phyloP scores from a whole-genome alignment of 129 eudicot species.

The Saposhnikovia divaricata region DNA sequence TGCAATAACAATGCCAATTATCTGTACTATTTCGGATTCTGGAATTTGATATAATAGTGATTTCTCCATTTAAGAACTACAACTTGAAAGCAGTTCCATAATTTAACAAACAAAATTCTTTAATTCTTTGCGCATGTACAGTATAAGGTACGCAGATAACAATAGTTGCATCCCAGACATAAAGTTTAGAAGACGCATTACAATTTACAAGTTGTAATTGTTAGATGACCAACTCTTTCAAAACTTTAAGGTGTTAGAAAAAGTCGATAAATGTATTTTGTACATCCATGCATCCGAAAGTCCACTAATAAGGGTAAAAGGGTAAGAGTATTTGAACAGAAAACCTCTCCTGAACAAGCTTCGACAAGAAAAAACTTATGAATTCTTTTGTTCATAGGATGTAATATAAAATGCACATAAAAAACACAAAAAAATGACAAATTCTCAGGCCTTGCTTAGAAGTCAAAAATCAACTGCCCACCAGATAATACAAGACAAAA shows the following conservation, averaged over 20 bases:
- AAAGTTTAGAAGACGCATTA: no score
- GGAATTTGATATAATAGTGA: background rate
- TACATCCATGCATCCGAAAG: no score
- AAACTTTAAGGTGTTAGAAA: no score
- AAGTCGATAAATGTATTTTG: no score
- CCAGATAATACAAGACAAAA: background rate
- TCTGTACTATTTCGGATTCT: background rate
- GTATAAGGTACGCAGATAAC: no score
- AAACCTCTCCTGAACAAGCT: background rate
- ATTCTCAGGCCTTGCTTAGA: background rate
- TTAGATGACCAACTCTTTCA: no score
- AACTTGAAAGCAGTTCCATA: background rate
- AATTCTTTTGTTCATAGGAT: background rate
- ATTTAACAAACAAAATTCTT: background rate
- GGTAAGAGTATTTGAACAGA: background rate
- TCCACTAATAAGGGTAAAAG: background rate
- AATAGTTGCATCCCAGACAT: no score
- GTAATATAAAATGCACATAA: background rate
- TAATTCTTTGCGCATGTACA: no score
- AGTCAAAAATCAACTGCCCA: background rate
- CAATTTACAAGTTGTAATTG: no score
- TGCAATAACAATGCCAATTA: background rate
- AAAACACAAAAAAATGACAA: background rate
- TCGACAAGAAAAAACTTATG: no score
- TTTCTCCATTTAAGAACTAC: background rate